Evolutionary conservation across 768 basidiomycete genomes (phyloP), one percentile per base, ranked within the genome.

Genomic region (Pulveroboletus sp.): DNA sequence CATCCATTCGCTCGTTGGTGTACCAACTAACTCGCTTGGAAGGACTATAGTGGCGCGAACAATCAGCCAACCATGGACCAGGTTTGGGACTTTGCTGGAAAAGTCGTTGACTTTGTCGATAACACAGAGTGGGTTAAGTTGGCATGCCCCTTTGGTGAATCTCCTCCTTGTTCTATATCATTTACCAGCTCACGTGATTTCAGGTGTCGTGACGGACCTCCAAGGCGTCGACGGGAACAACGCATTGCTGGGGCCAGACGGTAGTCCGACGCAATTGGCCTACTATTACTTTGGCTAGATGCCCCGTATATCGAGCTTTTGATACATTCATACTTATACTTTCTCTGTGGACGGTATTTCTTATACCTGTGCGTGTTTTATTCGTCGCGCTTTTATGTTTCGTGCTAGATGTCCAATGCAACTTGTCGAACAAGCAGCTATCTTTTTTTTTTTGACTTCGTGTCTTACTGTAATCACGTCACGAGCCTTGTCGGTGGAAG

Each of bases 111-210:
- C 8, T 86, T 69, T 54, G 64, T 82, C 67, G 67, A 83, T 28
- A 51, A 37, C n/a, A 71, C 73, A 1, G 0, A 32, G 0, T 70
- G 63, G 56, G 33, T 80, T 13, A 0, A 11, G 5, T 60, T 33
- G 1, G 76, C 79, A 58, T 78, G 73, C 57, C 76, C 76, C 27
- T 92, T 89, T 57, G 86, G 89, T 86, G 53, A 50, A 76, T 43
- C 14, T n/a, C 2, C 40, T 13, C 2, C 7, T n/a, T 27, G 1
- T 27, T 31, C n/a, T 0, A n/a, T 28, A n/a, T 28, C 17, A 1
- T 11, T 5, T 36, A 6, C 39, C 41, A 6, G 26, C 54, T 67
- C 6, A 67, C 38, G 6, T 3, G 46, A 17, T 42, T 44, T 1
- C 37, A 84, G 85, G 80, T 64, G 59, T 71, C 31, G 76, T 86